These are phyloP conservation scores for Eucalyptus brandiana DNA, from an alignment of 345 rosid genomes.

Conservation along the genomic window DNA sequence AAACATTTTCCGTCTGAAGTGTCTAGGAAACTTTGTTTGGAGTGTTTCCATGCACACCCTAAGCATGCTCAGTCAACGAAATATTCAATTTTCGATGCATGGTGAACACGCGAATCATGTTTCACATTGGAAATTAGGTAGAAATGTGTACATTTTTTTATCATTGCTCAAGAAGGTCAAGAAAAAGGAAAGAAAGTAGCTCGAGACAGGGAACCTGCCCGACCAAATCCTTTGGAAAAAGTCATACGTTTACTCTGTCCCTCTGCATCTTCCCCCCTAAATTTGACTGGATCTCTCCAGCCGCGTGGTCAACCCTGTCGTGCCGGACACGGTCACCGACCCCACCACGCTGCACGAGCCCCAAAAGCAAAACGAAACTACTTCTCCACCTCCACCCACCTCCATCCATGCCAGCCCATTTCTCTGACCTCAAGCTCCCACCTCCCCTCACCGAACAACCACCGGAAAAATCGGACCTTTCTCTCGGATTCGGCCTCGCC, in stretches of 20 bases:
- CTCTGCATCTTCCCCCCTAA: background rate
- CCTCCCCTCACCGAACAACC: background rate
- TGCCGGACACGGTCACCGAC: background rate
- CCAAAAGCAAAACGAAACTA: background rate
- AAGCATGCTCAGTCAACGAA: background rate
- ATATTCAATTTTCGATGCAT: background rate
- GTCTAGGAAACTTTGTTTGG: no score
- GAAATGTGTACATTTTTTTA: background rate
- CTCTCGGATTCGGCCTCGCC: background rate
- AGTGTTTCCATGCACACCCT: no score
- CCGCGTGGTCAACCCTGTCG: background rate
- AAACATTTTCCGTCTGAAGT: no score
- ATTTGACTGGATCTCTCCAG: background rate
- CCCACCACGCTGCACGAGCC: background rate
- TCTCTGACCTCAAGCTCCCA: background rate
- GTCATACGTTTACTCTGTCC: background rate
- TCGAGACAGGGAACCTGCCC: background rate
- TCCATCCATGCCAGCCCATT: background rate
- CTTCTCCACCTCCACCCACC: background rate
- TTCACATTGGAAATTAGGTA: background rate
- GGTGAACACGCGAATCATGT: background rate
- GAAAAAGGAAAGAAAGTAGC: background rate
- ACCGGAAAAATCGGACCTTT: background rate
- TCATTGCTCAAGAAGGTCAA: background rate
- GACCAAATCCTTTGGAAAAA: background rate